Base-by-base conservation (phyloP, 208 protist genomes). In the Trypanosomatidae sp. region DNA sequence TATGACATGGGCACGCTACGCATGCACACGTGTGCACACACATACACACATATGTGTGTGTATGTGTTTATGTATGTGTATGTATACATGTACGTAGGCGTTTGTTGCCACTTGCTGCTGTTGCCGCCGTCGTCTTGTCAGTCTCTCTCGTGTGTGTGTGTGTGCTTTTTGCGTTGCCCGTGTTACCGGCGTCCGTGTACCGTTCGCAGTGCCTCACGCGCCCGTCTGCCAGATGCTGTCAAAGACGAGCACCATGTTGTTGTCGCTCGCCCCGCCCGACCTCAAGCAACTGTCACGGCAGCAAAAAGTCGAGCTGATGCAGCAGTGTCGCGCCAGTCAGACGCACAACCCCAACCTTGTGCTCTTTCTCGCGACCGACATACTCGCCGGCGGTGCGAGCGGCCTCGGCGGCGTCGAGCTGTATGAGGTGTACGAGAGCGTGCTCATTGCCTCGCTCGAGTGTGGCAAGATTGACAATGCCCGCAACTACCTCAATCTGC, bases 371-470 rank as follows among this genome's bases (percentile, higher is more conserved):
- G 73, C 69, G 6, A 83, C 71, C 0, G 77, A 92, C 58, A 53
- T 88, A 22, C 64, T 92, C 21, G 75, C 71, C 13, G 64, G 77
- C 21, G 74, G 77, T 11, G 66, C 56, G 6, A 51, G 64, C 30
- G 70, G 74, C 20, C 56, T 88, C 18, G 46, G 42, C 35, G 30
- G 54, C 4, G 46, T 25, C 15, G 74, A 92, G 56, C 49, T 80
- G 38, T 82, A 71, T 42, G 57, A 67, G 3, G 61, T 86, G 15
- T 84, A 88, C 40, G 82, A 92, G 61, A 69, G 82, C 56, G 63
- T 79, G 25, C 61, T 92, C 18, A 67, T 92, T 24, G 67, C 76
- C n/a, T 71, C 77, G 5, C 63, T 92, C 4, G 77, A 87, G 44
- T 82, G 70, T 43, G 82, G 82, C 26, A 53, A 60, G 19, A 47